Evolutionary conservation across 768 basidiomycete genomes (phyloP), one percentile per base, ranked within the genome.

Genomic region (Hirschioporus abietinus): DNA sequence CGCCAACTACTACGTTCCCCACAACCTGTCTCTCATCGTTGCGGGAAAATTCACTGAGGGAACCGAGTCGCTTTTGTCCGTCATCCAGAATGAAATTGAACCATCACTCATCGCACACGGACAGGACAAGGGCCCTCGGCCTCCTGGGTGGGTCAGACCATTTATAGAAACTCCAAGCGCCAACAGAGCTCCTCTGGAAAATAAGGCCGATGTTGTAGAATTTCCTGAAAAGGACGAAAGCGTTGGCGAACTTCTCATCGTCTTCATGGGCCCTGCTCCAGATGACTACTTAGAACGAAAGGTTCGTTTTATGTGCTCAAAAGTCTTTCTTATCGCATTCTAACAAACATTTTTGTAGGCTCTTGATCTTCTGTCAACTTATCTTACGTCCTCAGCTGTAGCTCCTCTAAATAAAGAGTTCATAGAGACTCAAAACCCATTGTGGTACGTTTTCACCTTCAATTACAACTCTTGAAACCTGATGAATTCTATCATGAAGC

Each of bases 171-270:
- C 95, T 0, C 70, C 86, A 10, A 95, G 91, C 69, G 87, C 90
- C 7, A 75, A 77, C n/a, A 80, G 88, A 25, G 79, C 78, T 42
- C 81, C 82, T 7, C 84, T 92, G 23, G 71, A 80, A 60, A 84
- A 87, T 3, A 75, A 81, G 58, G 87, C 83, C 67, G 85, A 91
- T 68, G 79, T 82, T 0, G 88, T 98, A 20, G 93, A 96, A 72
- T 99, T 99, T 73, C 96, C 97, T 12, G 97, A 99, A 78, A 88
- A 93, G 76, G 96, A 99, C 72, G 96, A 99, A 80, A 92, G 91
- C 67, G 86, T 94, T 72, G 96, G 97, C 36, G 95, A 98, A 79
- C 73, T 99, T 7, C 78, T 84, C 23, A 83, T 98, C 62, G 83
- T 79, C 36, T 95, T 88, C 77, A 80, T 90, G 67, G 96, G 96